Evolutionary conservation across 2,329 filamentous ascomycete genomes (phyloP).

Genomic region (Aaosphaeria pasadenensis): DNA sequence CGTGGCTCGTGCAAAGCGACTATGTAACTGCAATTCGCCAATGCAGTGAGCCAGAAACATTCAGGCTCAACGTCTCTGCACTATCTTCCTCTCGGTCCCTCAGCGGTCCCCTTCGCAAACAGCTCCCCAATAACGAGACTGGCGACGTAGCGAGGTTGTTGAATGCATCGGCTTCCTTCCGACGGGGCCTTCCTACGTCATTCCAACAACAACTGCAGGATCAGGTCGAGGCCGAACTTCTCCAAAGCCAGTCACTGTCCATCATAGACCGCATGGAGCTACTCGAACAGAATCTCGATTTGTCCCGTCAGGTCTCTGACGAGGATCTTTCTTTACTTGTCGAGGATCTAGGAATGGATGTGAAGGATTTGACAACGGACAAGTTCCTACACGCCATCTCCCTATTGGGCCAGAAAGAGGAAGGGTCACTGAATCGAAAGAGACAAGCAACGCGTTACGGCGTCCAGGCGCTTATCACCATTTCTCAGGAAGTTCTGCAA

Average conservation of each 20-base stretch:
- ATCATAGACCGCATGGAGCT: slow-evolving; percentile 67
- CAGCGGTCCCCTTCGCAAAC: slow-evolving; percentile 19
- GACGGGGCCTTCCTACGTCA: slow-evolving; percentile 66
- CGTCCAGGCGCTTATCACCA: slow-evolving; percentile 68
- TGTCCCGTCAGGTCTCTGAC: slow-evolving; percentile 76
- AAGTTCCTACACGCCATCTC: slow-evolving; percentile 52
- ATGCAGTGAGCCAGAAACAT: slow-evolving; percentile 73
- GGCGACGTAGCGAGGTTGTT: slow-evolving; percentile 63
- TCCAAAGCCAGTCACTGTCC: slow-evolving; percentile 62
- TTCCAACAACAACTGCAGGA: slow-evolving; percentile 66
- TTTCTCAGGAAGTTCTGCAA: slow-evolving; percentile 74
- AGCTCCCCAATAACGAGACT: slow-evolving; percentile 28
- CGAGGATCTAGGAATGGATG: slow-evolving; percentile 57
- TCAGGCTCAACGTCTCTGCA: slow-evolving; percentile 63
- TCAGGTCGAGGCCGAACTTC: slow-evolving; percentile 69
- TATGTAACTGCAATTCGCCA: slow-evolving; percentile 74
- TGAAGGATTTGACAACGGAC: slow-evolving; percentile 47
- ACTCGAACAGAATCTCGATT: slow-evolving; percentile 75
- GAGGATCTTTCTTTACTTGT: slow-evolving; percentile 61
- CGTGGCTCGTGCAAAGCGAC: slow-evolving; percentile 84
- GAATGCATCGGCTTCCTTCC: slow-evolving; percentile 66
- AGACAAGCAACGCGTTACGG: slow-evolving; percentile 69
- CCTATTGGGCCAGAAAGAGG: slow-evolving; percentile 42
- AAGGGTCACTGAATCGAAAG: slow-evolving; percentile 39
- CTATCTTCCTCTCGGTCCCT: slow-evolving; percentile 27